Evolutionary conservation across 2,329 filamentous ascomycete genomes (phyloP).

Genomic region (Cadophora malorum): DNA sequence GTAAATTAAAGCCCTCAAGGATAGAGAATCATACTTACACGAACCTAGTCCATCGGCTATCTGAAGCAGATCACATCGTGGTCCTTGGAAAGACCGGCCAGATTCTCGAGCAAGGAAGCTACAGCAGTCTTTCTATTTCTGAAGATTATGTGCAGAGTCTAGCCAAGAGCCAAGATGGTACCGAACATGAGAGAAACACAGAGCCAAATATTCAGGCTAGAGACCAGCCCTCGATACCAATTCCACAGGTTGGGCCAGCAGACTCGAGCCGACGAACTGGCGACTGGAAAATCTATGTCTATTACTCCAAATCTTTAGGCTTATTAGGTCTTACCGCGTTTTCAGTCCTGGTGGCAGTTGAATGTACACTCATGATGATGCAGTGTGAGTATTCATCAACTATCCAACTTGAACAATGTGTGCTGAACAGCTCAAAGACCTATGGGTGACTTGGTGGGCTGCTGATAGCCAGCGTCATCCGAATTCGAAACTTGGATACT

Average conservation of each 20-base stretch:
- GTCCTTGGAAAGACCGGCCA: constrained; percentile 44
- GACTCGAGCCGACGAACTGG: constrained; percentile 16
- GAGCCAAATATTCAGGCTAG: background rate
- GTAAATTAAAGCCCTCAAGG: background rate
- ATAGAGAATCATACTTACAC: background rate
- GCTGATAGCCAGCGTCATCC: constrained; percentile 1
- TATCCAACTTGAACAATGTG: too few relatives aligned
- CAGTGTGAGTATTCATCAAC: background rate
- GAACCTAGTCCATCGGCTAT: constrained; percentile 20
- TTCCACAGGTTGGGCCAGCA: background rate
- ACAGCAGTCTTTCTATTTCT: constrained; percentile 24
- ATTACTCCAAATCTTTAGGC: constrained; percentile 13
- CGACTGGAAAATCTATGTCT: constrained; percentile 14
- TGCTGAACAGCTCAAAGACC: background rate
- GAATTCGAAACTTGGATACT: constrained; percentile 2
- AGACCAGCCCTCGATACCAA: background rate
- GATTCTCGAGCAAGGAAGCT: constrained; percentile 44
- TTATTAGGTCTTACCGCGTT: background rate
- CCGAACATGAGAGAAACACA: background rate
- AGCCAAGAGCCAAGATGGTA: background rate
- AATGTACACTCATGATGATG: constrained; percentile 1
- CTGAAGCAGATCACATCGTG: constrained; percentile 40
- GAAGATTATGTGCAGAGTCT: constrained; percentile 34
- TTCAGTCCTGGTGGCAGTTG: background rate
- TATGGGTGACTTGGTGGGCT: constrained; percentile 11